Percentiles rank a stretch among this genome's conserved stretches.
phyloP scores from a whole-genome alignment of 75 land plant species.

The Chamaecyparis obtusa region DNA sequence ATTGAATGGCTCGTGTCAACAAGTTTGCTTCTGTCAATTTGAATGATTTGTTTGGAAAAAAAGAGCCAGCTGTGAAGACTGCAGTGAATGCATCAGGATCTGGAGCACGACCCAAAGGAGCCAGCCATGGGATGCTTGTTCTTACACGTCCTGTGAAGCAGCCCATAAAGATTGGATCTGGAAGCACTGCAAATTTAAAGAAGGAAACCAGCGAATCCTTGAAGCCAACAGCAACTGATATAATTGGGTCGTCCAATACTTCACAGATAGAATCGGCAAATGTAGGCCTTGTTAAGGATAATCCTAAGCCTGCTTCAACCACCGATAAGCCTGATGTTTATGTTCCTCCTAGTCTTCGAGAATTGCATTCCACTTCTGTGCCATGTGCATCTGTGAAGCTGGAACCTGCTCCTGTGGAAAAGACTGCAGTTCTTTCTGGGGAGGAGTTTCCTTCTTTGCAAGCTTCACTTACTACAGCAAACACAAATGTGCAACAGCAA shows the following conservation, averaged over 20 bases:
- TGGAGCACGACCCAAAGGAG: background rate
- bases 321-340: slow-evolving; percentile 3
- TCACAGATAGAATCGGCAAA: background rate
- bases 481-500: slow-evolving; percentile 20
- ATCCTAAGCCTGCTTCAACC: background rate
- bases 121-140: slow-evolving; percentile 36
- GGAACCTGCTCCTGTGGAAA: background rate
- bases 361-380: background rate
- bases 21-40: slow-evolving; percentile 49
- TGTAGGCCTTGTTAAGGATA: background rate
- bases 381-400: background rate
- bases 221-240: background rate
- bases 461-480: slow-evolving; percentile 33
- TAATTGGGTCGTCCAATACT: background rate
- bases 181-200: background rate
- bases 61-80: slow-evolving; percentile 19
- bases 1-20: slow-evolving; percentile 31
- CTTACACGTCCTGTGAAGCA: slow-evolving; percentile 26
- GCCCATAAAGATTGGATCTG: background rate
- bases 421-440: slow-evolving; percentile 26
- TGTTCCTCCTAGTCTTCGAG: slow-evolving; percentile 15
- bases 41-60: slow-evolving; percentile 50
- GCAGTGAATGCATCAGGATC: slow-evolving; percentile 1
- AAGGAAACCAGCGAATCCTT: background rate
- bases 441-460: slow-evolving; percentile 53